Evolutionary conservation across 2,329 filamentous ascomycete species (phyloP).

Genomic region (Herpomyces periplanetae): DNA sequence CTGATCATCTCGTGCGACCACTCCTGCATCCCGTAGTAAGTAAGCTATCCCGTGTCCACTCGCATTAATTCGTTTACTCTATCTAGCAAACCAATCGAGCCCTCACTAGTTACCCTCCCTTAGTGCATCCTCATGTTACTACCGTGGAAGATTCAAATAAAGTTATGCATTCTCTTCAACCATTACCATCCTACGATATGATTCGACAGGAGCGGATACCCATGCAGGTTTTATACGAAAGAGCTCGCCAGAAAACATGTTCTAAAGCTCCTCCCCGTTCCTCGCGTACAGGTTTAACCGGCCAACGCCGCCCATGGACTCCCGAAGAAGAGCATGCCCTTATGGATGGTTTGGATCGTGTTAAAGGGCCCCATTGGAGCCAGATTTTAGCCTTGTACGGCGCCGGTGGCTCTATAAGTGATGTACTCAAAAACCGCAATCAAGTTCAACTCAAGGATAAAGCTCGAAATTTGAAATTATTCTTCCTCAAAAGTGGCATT

Average conservation of each 20-base stretch:
- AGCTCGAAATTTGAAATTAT: conserved; percentile 52
- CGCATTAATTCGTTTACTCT: too few species aligned
- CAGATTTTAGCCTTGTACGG: conserved; percentile 61
- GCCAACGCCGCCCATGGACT: conserved; percentile 37
- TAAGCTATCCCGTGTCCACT: too few species aligned
- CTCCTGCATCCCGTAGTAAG: too few species aligned
- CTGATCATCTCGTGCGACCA: too few species aligned
- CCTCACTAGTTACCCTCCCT: too few species aligned
- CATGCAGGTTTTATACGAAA: conserved; percentile 17
- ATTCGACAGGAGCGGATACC: too few species aligned
- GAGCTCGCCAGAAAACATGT: conserved; percentile 14
- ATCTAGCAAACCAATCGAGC: too few species aligned
- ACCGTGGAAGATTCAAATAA: too few species aligned
- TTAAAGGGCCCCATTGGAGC: conserved; percentile 71
- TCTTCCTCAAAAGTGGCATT: conserved; percentile 62
- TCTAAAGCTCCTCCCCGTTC: conserved; percentile 12
- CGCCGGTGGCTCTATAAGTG: conserved; percentile 32
- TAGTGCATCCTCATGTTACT: too few species aligned
- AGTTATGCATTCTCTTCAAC: too few species aligned
- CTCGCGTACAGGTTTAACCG: conserved; percentile 13
- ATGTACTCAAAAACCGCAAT: conserved; percentile 51
- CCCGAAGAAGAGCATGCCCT: conserved; percentile 61
- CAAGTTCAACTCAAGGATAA: conserved; percentile 82
- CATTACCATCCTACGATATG: too few species aligned
- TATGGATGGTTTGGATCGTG: conserved; percentile 52